These are phyloP conservation scores for Fusarium musae DNA, from an alignment of 2,329 filamentous ascomycete genomes.

Conservation along the genomic window DNA sequence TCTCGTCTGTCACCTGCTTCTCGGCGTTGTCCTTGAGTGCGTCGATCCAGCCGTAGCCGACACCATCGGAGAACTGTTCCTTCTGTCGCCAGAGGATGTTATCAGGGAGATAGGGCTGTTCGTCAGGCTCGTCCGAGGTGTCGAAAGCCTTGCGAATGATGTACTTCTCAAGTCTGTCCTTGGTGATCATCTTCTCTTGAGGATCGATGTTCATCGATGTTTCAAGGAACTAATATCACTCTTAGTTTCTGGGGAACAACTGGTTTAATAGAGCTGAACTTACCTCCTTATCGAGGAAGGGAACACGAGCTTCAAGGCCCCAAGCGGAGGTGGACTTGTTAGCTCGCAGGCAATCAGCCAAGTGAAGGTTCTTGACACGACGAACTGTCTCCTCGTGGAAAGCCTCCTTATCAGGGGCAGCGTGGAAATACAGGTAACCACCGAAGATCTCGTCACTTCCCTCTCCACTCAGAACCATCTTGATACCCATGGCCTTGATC, in stretches of 20 bases:
- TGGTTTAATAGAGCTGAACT: constrained; percentile 9
- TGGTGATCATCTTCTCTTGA: constrained; percentile 93
- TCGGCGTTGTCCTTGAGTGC: constrained; percentile 95
- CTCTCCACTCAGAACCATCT: constrained; percentile 98
- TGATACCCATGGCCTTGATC: constrained; percentile 99
- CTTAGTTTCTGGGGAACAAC: constrained; percentile 31
- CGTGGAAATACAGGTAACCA: constrained; percentile 98
- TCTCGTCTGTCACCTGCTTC: constrained; percentile 90
- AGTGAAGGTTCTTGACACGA: constrained; percentile 94
- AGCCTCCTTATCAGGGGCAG: constrained; percentile 87
- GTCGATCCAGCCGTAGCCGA: constrained; percentile 99
- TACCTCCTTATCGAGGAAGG: constrained; percentile 93
- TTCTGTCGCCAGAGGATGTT: constrained; percentile 98
- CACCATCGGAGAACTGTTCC: constrained; percentile 99
- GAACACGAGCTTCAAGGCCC: constrained; percentile 97
- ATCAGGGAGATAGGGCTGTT: constrained; percentile 89
- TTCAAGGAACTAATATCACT: constrained; percentile 78
- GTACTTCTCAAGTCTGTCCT: constrained; percentile 94
- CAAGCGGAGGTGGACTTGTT: constrained; percentile 99
- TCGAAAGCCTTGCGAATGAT: constrained; percentile 98
- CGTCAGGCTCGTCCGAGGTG: constrained; percentile 84
- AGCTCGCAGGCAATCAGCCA: constrained; percentile 95
- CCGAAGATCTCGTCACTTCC: constrained; percentile 98
- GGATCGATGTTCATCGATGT: constrained; percentile 94
- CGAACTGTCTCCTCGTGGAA: constrained; percentile 96